Base-by-base conservation (phyloP, 306 rosid genomes). In the Quercus engelmannii region DNA sequence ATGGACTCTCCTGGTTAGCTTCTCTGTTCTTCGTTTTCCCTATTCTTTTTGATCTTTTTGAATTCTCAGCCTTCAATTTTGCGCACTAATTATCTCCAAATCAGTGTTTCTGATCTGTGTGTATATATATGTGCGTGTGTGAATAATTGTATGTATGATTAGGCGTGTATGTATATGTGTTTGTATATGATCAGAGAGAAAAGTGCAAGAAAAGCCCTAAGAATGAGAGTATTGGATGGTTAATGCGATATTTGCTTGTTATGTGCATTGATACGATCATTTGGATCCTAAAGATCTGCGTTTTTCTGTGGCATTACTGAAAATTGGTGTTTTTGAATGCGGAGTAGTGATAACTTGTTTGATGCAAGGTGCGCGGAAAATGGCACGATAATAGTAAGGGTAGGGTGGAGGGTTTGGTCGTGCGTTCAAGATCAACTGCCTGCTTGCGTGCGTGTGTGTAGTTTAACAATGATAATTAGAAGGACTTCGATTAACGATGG, bases 1-100 rank as follows among this genome's bases (percentile, higher is more conserved):
- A 67, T 67, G 72, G 72, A 67, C 1, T 67, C 72, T 18, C 72
- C 72, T 67, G 72, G 72, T 67, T 49, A 67, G 72, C 52, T 35
- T 67, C 72, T 67, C 51, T 67, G 23, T 14, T 10, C 71, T 21
- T 65, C 49, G 35, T 15, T 30, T 31, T 65, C 8, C 12, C 11
- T 17, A 7, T 33, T 4, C 18, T 33, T 65, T 4, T 46, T 4
- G 5, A 33, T 33, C 10, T 1, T 31, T 26, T 18, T 6, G 51
- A 33, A 65, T 28, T 63, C 43, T 5, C 41, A 6, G 21, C 23
- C 49, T 31, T 49, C 52, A 9, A 5, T 19, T 19, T 67, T 11
- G 23, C 5, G 1, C 30, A 13, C 67, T 59, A 23, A 59, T 23
- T 23, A 0, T 59, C 12, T 59, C 67, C 7, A 8, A 4, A 28